Conservation (phyloP, 176 grass and related monocot genomes). For the Aegilops sharonensis region DNA sequence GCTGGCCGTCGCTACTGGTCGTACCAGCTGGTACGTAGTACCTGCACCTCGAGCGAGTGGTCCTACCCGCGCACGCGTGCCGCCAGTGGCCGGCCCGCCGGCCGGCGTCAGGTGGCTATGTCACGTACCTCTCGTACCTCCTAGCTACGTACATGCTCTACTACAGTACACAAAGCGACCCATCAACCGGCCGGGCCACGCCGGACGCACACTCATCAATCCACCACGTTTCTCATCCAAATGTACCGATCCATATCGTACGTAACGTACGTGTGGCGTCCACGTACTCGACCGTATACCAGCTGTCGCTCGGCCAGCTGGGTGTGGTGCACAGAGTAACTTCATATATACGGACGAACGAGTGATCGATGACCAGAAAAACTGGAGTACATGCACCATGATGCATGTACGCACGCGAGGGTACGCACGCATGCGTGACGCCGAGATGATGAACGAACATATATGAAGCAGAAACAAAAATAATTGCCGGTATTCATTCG, state of each 20-base stretch:
- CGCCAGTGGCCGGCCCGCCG: too few relatives aligned
- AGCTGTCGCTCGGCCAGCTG: too few relatives aligned
- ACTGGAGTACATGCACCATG: neutral
- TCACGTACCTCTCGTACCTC: neutral
- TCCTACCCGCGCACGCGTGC: neutral
- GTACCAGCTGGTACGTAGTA: neutral
- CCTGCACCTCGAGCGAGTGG: neutral
- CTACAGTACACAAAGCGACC: neutral
- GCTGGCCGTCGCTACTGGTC: neutral
- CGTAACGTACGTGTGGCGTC: neutral
- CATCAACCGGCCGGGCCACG: neutral
- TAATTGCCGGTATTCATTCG: too few relatives aligned
- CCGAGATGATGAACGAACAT: slow-evolving; percentile 14
- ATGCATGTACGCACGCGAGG: too few relatives aligned
- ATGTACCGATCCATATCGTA: neutral
- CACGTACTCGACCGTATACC: neutral
- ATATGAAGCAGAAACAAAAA: too few relatives aligned
- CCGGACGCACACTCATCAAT: neutral
- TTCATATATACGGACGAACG: too few relatives aligned
- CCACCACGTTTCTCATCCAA: neutral
- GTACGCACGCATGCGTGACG: slow-evolving; percentile 16
- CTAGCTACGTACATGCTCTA: too few relatives aligned
- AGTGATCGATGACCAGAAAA: neutral
- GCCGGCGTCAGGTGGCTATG: neutral
- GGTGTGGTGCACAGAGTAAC: too few relatives aligned